Conservation (phyloP, 2,329 filamentous ascomycete species). For the Paecilomyces niveus region DNA sequence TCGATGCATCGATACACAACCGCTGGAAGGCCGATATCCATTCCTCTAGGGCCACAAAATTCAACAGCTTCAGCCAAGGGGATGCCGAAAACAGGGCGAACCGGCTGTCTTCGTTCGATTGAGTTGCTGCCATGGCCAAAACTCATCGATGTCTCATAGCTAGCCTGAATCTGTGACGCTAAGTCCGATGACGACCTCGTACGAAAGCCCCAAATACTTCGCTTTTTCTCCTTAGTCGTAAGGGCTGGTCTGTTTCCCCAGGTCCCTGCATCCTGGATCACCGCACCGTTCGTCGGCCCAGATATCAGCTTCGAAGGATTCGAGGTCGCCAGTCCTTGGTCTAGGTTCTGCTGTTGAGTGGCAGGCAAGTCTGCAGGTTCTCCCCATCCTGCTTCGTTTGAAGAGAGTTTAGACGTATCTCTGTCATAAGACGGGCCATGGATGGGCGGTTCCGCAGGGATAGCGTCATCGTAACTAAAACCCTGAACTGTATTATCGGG, state of each 20-base stretch:
- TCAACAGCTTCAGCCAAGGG: conserved; percentile 80
- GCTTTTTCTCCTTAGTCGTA: conserved; percentile 72
- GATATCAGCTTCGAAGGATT: conserved; percentile 59
- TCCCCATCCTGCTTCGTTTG: conserved; percentile 19
- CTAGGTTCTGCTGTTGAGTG: conserved; percentile 20
- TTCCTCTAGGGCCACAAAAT: conserved; percentile 63
- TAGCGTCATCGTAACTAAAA: conserved; percentile 51
- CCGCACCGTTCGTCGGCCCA: conserved; percentile 71
- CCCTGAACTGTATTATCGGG: conserved; percentile 32
- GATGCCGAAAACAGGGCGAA: conserved; percentile 74
- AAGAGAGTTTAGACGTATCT: conserved; percentile 25
- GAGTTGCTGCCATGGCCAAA: conserved; percentile 45
- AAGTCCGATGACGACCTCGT: conserved; percentile 65
- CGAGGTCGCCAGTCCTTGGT: conserved; percentile 21
- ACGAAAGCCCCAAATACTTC: conserved; percentile 58
- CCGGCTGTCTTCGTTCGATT: conserved; percentile 45
- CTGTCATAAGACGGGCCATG: conserved; percentile 36
- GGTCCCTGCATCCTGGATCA: conserved; percentile 72
- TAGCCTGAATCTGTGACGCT: conserved; percentile 29
- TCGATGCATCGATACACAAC: conserved; percentile 95
- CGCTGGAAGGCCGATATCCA: conserved; percentile 71
- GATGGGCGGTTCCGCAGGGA: conserved; percentile 51
- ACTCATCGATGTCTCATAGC: conserved; percentile 31
- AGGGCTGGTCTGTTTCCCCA: conserved; percentile 73
- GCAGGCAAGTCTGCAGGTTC: conserved; percentile 20